Base-by-base conservation (phyloP, 768 basidiomycete genomes). In the Boletus sensibilis region DNA sequence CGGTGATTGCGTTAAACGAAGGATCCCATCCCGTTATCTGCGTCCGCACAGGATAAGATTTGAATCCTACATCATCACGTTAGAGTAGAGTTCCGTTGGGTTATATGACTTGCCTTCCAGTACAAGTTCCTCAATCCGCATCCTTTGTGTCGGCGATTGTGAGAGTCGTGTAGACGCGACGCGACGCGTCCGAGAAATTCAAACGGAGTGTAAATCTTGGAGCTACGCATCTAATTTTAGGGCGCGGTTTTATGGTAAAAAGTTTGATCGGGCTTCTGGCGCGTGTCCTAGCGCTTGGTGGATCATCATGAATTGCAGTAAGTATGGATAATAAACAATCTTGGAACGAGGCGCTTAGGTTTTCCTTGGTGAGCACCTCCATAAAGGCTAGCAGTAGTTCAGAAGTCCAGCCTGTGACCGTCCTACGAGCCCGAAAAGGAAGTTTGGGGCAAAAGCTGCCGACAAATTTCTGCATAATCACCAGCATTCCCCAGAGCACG, bases 1-100 rank as follows among this genome's bases (percentile, higher is more conserved):
- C 95, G 5, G 94, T 97, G 74, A 99, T 98, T 5, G 97, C 97
- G 71, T 98, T 98, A 82, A 99, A 99, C 5, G 93, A 96, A 7
- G 92, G 75, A 69, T 98, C 96, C 94, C 97, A 99, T 58, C 95
- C 96, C 0, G 88, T 88, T 58, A 99, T 96, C 65, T 91, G 90
- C 0, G 97, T 98, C 48, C 96, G 84, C 29, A 95, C 94, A 11
- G 96, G 95, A 70, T 98, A 98, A 2, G 94, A 96, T 72, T 99
- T 98, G 81, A 98, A 99, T 45, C 96, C 94, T 92, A 61, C 11
- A 43, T 33, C 3, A 14, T 25, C 23, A 18, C 3, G 37, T 62
- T 20, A 63, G 56, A 29, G n/a, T 47, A 20, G n/a, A 46, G 23
- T 16, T 40, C 1, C 1, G 9, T 13, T 13, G 6, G 1, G 16